These are phyloP conservation scores for Aspergillus novofumigatus DNA, from an alignment of 2,329 filamentous ascomycete genomes.

Conservation along the genomic window DNA sequence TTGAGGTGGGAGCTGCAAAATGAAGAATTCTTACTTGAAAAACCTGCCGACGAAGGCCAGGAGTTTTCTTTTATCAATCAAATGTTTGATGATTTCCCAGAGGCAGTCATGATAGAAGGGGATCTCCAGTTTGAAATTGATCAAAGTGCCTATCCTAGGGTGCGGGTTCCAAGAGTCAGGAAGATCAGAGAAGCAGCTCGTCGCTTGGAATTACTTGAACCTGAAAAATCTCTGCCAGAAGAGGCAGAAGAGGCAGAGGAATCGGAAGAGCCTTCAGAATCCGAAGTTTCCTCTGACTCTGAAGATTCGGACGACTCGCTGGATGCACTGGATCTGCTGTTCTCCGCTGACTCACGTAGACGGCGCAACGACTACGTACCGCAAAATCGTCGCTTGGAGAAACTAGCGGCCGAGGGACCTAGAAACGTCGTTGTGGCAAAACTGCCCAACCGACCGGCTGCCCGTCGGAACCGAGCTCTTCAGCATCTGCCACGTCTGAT, in stretches of 20 bases:
- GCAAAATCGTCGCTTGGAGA: conserved; percentile 25
- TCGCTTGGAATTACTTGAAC: background rate
- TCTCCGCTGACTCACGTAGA: background rate
- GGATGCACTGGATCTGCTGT: background rate
- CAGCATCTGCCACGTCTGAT: conserved; percentile 24
- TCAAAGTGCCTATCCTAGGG: conserved; percentile 1
- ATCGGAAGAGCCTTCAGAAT: background rate
- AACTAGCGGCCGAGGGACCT: conserved; percentile 5
- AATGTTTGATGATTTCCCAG: conserved; percentile 27
- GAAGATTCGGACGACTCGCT: background rate
- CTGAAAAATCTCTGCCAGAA: background rate
- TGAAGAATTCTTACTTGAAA: conserved; percentile 24
- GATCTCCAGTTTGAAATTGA: conserved; percentile 31
- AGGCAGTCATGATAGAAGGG: conserved; percentile 29
- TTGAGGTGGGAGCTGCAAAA: conserved; percentile 36
- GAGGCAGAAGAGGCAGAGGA: background rate
- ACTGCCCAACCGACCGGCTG: conserved; percentile 11
- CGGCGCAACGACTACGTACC: background rate
- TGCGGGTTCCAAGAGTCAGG: conserved; percentile 1
- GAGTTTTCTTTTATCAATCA: conserved; percentile 37
- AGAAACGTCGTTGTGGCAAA: conserved; percentile 2
- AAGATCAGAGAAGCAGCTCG: conserved; percentile 5
- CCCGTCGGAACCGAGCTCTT: conserved; percentile 21
- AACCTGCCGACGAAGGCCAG: conserved; percentile 2
- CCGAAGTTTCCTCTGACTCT: background rate